These are phyloP conservation scores for Saturnispora sanitii DNA, from an alignment of 805 yeast genomes.

Conservation along the genomic window DNA sequence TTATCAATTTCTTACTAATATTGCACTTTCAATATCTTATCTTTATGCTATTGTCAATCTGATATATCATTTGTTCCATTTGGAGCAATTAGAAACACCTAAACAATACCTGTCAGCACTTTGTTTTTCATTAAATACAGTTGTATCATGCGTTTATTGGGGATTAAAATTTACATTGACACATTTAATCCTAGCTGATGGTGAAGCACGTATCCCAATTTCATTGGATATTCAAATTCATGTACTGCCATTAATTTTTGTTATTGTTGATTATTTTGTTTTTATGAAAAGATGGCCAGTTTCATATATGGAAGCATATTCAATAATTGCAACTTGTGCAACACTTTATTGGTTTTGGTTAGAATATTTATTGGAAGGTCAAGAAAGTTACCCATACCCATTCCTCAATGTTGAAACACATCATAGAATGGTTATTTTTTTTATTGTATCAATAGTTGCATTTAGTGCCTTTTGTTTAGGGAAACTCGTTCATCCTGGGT, in stretches of 20 bases:
- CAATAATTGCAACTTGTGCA: constrained; percentile 31
- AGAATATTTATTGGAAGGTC: constrained; percentile 38
- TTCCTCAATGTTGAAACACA: constrained; percentile 46
- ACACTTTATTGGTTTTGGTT: constrained; percentile 45
- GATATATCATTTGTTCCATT: constrained; percentile 28
- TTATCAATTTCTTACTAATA: constrained; percentile 61
- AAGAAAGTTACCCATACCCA: constrained; percentile 49
- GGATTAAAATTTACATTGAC: constrained; percentile 46
- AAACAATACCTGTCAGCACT: constrained; percentile 41
- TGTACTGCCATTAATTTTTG: constrained; percentile 44
- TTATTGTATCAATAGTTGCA: constrained; percentile 32
- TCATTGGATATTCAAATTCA: constrained; percentile 49
- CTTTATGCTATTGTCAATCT: constrained; percentile 33
- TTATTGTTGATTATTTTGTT: constrained; percentile 44
- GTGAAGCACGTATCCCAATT: constrained; percentile 33
- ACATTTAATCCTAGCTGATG: constrained; percentile 35
- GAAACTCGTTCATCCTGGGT: constrained; percentile 17
- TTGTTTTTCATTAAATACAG: constrained; percentile 46
- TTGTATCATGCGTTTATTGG: constrained; percentile 64
- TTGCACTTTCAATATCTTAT: constrained; percentile 43
- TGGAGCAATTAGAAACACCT: constrained; percentile 11
- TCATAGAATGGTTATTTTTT: constrained; percentile 39
- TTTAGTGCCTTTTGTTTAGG: constrained; percentile 22
- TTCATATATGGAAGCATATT: constrained; percentile 29
- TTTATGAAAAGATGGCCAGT: constrained; percentile 39